Percentiles rank a stretch among this genome's conserved stretches.
Conservation (phyloP, 257 asterid genomes). For the Verbascum thapsus region DNA sequence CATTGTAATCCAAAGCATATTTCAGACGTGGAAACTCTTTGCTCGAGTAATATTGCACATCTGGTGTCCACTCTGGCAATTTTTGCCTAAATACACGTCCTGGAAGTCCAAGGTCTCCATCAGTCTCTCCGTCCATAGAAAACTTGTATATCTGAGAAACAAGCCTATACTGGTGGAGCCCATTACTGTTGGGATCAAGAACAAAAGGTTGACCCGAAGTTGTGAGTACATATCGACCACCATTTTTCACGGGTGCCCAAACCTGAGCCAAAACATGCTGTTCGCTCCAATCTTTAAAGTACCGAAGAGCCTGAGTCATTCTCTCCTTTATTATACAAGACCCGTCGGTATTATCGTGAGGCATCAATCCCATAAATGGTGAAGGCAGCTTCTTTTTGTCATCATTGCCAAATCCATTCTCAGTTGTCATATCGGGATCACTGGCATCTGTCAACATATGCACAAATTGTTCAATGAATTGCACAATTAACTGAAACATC, state of each 20-base stretch:
- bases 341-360: conserved; percentile 60
- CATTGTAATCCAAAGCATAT: conserved; percentile 80
- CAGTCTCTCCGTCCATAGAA: conserved; percentile 70
- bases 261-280: conserved; percentile 89
- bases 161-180: conserved; percentile 90
- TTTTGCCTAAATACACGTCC: conserved; percentile 80
- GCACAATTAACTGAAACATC: conserved; percentile 8
- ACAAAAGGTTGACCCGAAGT: conserved; percentile 92
- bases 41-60: conserved; percentile 91
- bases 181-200: conserved; percentile 79
- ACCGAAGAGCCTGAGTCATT: conserved; percentile 87
- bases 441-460: conserved; percentile 41
- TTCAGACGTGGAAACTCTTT: conserved; percentile 76
- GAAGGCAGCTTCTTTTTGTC: conserved; percentile 55
- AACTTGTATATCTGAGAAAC: conserved; percentile 72
- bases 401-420: conserved; percentile 40
- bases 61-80: conserved; percentile 95
- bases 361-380: conserved; percentile 48
- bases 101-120: conserved; percentile 77
- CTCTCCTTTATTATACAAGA: conserved; percentile 82
- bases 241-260: conserved; percentile 89
- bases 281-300: conserved; percentile 74
- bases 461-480: conserved; percentile 4
- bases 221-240: conserved; percentile 75
- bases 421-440: conserved; percentile 46